phyloP scores from a whole-genome alignment of 345 rosid species.

The Crucihimalaya himalaica region DNA sequence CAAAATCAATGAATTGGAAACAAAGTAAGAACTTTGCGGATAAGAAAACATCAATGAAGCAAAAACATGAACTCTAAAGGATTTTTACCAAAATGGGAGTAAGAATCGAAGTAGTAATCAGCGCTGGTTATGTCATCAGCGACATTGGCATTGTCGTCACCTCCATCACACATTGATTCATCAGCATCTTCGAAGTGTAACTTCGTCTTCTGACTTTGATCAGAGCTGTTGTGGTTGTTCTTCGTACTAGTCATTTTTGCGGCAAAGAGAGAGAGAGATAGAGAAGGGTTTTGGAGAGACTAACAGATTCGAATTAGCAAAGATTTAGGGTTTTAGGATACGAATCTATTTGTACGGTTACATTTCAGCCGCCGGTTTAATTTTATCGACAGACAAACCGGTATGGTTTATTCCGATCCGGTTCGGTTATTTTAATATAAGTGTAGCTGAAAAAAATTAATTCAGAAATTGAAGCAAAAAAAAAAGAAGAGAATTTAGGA shows the following conservation, averaged over 20 bases:
- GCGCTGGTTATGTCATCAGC: slow-evolving; percentile 74
- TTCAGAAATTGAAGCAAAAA: not conserved
- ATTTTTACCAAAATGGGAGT: slow-evolving; percentile 82
- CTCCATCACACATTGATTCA: slow-evolving; percentile 54
- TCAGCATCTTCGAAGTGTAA: slow-evolving; percentile 51
- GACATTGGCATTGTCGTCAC: slow-evolving; percentile 45
- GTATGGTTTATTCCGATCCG: not conserved
- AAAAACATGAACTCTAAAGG: not conserved
- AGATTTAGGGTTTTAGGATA: slow-evolving; percentile 36
- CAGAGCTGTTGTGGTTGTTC: slow-evolving; percentile 39
- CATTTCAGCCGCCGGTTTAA: not conserved
- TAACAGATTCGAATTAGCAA: not conserved
- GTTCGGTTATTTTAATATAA: slow-evolving; percentile 3
- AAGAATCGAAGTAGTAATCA: slow-evolving; percentile 92
- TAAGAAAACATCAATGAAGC: not conserved
- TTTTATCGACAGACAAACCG: not conserved
- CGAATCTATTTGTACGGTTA: not conserved
- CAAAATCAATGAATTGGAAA: slow-evolving; percentile 33
- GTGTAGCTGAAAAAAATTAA: too few relatives aligned
- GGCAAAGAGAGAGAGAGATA: not conserved
- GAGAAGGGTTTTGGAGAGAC: slow-evolving; percentile 23
- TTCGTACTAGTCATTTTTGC: slow-evolving; percentile 46
- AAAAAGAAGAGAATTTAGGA: not conserved
- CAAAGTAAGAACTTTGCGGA: slow-evolving; percentile 5
- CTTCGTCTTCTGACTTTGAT: slow-evolving; percentile 36